Base-by-base conservation (phyloP, 768 basidiomycete species). In the Pilatotrama ljubarskyi region DNA sequence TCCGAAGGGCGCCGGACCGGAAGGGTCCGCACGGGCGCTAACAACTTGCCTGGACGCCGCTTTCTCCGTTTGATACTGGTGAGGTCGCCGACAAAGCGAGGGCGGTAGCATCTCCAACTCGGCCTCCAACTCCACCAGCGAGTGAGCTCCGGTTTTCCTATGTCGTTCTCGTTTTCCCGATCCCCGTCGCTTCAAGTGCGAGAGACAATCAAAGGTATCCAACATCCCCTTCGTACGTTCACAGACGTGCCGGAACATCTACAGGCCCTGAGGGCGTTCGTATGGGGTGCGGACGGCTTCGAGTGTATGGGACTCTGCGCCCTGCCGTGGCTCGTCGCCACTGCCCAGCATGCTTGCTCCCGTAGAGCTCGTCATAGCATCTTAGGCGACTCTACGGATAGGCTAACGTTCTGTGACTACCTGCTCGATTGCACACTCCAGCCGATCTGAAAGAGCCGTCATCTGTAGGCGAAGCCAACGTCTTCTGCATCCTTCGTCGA, bases 291-390 rank as follows among this genome's bases (percentile, higher is more conserved):
- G 18, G 48, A 59, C 18, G 63, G 63, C 8, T 66, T 66, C 40
- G 46, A 52, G 35, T 42, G 25, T 20, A 64, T 66, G 66, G 66
- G 64, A 53, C 58, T 66, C n/a, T 62, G 66, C 40, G 63, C 66
- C 47, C 35, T 66, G 41, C 66, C 66, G 22, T 66, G 66, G 66
- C 37, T 66, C 41, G 66, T 58, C 18, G 54, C 42, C 0, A 36
- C 52, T 25, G 55, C 44, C 8, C 37, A 56, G 22, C 52, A 51
- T 11, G 10, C 20, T 10, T 13, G 35, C 35, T 35, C 11, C 22
- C 20, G 20, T 4, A 2, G 43, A 24, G 20, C 11, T 32, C 29
- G 3, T 9, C 43, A 6, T 14, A 24, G 18, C 22, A 6, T 18
- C 42, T 7, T 7, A 35, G 8, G 29, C 17, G 29, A 3, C 3